Percentiles rank a stretch among this genome's conserved stretches.
These are phyloP conservation scores for Penicillium italicum DNA, from an alignment of 2,329 filamentous ascomycete genomes.

Conservation along the genomic window DNA sequence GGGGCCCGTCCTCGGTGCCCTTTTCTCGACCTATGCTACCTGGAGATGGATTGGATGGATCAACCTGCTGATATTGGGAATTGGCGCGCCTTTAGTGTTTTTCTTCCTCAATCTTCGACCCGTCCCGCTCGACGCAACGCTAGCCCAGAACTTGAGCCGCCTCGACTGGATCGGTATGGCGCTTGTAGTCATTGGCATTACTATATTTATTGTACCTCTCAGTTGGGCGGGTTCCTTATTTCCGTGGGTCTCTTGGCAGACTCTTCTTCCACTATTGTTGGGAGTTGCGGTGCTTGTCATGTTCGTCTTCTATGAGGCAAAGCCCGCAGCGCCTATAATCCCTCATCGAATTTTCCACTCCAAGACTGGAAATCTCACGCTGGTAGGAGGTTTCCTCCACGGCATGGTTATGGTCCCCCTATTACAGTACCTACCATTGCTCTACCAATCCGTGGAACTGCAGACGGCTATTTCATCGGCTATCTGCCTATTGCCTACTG, in stretches of 20 bases:
- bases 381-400: background rate
- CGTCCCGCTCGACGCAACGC: background rate
- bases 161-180: background rate
- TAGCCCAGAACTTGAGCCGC: background rate
- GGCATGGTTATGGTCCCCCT: background rate
- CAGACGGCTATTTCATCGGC: conserved; percentile 28
- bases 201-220: background rate
- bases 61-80: too few species aligned
- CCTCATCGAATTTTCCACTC: background rate
- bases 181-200: background rate
- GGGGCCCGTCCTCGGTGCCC: too few species aligned
- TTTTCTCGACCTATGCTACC: too few species aligned
- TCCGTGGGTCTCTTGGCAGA: background rate
- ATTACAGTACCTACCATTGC: background rate
- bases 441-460: background rate
- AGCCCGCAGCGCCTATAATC: background rate
- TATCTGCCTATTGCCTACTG: conserved; percentile 51
- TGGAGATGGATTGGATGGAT: too few species aligned
- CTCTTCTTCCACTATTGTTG: background rate
- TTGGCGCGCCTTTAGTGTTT: too few species aligned
- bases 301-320: background rate
- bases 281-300: background rate
- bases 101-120: too few species aligned
- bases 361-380: background rate
- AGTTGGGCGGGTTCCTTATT: background rate